These are phyloP conservation scores for Pyrenophora tritici-repentis DNA, from an alignment of 2,329 filamentous ascomycete genomes.

Conservation along the genomic window DNA sequence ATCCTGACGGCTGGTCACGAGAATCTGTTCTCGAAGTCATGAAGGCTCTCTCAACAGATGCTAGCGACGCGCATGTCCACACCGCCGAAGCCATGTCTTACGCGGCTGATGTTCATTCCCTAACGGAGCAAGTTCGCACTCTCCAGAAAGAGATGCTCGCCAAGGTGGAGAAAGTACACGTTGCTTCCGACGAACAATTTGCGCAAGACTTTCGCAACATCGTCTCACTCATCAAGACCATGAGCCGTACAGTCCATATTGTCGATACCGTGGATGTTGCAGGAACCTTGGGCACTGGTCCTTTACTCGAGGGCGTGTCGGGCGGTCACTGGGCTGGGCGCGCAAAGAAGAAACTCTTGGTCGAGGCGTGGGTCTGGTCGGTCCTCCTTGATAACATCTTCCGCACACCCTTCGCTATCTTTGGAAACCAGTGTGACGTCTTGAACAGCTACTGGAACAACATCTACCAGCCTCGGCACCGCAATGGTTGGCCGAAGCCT, in stretches of 20 bases:
- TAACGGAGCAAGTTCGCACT: too few relatives aligned
- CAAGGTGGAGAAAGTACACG: constrained; percentile 17
- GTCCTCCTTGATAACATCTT: constrained; percentile 13
- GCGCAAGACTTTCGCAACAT: constrained; percentile 17
- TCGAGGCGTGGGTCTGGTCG: constrained; percentile 26
- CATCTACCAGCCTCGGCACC: constrained; percentile 7
- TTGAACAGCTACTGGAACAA: background rate
- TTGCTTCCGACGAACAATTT: constrained; percentile 21
- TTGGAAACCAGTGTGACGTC: background rate
- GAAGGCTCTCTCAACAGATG: too few relatives aligned
- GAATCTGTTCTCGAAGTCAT: too few relatives aligned
- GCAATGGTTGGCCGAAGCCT: constrained; percentile 9
- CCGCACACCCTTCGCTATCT: constrained; percentile 9
- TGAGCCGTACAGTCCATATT: constrained; percentile 16
- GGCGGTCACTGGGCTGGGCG: constrained; percentile 9
- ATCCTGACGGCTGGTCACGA: too few relatives aligned
- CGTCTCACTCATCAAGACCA: constrained; percentile 14
- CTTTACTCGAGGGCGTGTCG: background rate
- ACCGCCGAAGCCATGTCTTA: too few relatives aligned
- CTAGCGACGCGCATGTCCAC: too few relatives aligned
- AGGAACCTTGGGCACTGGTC: background rate
- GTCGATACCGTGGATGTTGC: background rate
- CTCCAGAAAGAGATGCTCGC: constrained; percentile 26
- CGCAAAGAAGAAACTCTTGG: constrained; percentile 12
- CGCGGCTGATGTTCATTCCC: too few relatives aligned